Evolutionary conservation across 176 grass and related monocot genomes (phyloP), one percentile per base, ranked within the genome.

Genomic region (Miscanthus lutarioriparius): DNA sequence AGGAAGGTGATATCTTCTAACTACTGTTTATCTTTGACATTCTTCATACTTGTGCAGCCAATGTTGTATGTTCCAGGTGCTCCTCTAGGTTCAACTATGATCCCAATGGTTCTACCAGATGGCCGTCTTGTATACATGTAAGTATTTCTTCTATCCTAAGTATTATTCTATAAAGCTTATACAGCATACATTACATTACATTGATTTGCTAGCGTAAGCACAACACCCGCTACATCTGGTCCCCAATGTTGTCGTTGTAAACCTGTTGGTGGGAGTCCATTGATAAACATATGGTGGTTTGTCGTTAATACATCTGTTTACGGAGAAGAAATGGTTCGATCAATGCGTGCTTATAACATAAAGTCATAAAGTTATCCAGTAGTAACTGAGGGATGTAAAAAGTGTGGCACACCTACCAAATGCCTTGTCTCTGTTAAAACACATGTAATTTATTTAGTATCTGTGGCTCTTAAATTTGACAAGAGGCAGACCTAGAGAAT

Each of bases 81-180:
- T 56, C 77, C 78, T 75, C 67, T 79, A 70, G 90, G 75, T 17
- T 44, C 80, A 45, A 28, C 83, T 40, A 92, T 92, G 90, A 70
- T 76, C 19, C 86, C 86, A 25, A 89, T 88, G 90, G 26, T 88
- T 43, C 54, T 92, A 71, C 79, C 90, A 0, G 90, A 92, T 80
- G 86, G 90, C 10, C 79, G 79, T 41, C 75, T 88, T 78, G 86
- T 77, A 86, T 92, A 92, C 41, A 62, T 88, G 86, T 89, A 83
- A 89, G 86, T 77, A 48, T 8, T 67, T 59, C 10, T 2, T 73
- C 2, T 73, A 19, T 48, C 43, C 7, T 71, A 66, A 40, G 56
- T 26, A 26, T 62, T 26, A 62, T 5, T 26, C n/a, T 62, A 26
- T 62, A 62, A 62, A 19, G 17, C 15, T 64, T 78, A 58, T 26